Base-by-base conservation (phyloP, 2,329 filamentous ascomycete genomes). In the Colletotrichum chlorophyti region DNA sequence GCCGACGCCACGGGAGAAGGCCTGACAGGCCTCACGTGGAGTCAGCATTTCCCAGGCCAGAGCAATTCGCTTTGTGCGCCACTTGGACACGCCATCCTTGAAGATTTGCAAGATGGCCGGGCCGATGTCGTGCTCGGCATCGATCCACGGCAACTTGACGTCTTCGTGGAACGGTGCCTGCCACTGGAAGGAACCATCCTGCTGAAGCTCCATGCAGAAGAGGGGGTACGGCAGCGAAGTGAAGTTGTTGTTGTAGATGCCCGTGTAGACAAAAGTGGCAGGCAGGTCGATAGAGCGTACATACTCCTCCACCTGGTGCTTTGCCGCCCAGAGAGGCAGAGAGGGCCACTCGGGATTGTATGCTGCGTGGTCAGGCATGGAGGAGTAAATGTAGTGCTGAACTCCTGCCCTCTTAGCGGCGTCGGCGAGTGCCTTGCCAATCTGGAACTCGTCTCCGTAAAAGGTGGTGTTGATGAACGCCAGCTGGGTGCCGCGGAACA, bases 161-260 rank as follows among this genome's bases (percentile, higher is more conserved):
- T 97, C 85, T 2, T 92, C 91, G 67, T 97, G 91, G 73, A 98
- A 98, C 0, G 95, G 95, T 2, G 94, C 94, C 69, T 92, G 88
- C 95, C 95, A 98, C 58, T 89, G 79, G 71, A 97, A 97, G 51
- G 90, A 93, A 15, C 91, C 93, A 67, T 97, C 92, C 2, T 81
- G 74, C 73, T 92, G 88, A 42, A 96, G 79, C 63, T 96, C 92
- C 90, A 97, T 96, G 76, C 93, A 95, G 78, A 98, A 98, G 4
- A 98, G 82, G 1, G 95, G 95, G 70, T 97, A 98, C 1, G 87
- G 87, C 27, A 97, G 82, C 42, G 91, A 95, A 26, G 94, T 98
- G 76, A 98, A 99, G 73, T 99, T 98, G 76, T 98, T 98, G 81
- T 98, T 97, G 81, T 98, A 99, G 67, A 97, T 97, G 59, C 94